Base-by-base conservation (phyloP, 306 rosid species). In the Castanopsis chinensis region DNA sequence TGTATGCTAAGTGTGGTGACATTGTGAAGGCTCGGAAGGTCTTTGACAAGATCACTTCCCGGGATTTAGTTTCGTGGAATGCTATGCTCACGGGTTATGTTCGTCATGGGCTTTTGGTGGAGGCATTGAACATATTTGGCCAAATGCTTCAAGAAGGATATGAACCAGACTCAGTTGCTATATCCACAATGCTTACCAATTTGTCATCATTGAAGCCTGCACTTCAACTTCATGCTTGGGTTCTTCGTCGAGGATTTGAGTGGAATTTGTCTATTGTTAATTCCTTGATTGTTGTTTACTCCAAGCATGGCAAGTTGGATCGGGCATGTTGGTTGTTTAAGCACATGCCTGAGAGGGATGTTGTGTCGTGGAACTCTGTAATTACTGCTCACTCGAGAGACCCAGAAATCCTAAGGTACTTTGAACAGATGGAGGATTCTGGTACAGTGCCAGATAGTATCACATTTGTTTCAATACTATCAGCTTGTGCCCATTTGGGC, bases 1-100 rank as follows among this genome's bases (percentile, higher is more conserved):
- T 95, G 97, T 92, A 91, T 84, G 88, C 97, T 3, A 91, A 91
- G 80, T 95, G 99, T 49, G 98, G 99, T 53, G 92, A 92, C 83
- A 92, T 95, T 75, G 92, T 91, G 41, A 95, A 85, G 86, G 97
- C 98, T 15, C 76, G 87, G 55, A 92, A 87, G 80, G 43, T 89
- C 52, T 95, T 95, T 72, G 77, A 86, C 45, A 86, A 83, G 81
- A 88, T 95, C 71, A 61, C 55, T 28, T n/a, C 14, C 20, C 79
- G 86, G 73, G 99, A 95, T 80, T 76, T 79, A 4, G 87, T 95
- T 79, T 92, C 99, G 0, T 92, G 99, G 99, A 95, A 95, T 76
- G 84, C 97, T 2, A 92, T 95, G 90, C 91, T 95, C 7, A 78
- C 91, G 5, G 89, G 89, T 55, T 92, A 89, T 78, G 75, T 90